Evolutionary conservation across 1,284 basidiomycete species (phyloP), one percentile per base, ranked within the genome.

Genomic region (Stygiomarasmius scandens): DNA sequence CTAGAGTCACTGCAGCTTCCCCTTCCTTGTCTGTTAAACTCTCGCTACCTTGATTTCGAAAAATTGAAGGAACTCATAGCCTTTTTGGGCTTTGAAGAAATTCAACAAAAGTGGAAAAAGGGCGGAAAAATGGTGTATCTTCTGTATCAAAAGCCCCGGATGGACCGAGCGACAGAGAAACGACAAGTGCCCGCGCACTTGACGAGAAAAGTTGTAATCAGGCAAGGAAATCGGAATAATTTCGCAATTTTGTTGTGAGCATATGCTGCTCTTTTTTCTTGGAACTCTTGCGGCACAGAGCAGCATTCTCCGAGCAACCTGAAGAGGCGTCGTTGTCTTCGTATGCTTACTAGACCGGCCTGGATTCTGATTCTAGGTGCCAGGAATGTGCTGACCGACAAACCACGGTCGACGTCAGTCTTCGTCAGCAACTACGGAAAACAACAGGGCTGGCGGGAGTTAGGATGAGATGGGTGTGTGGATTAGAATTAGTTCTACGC

Each of bases 91-190:
- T 94, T 94, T 66, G 66, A 63, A 0, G 75, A 87, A 63, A 64
- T 89, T 19, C 77, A 80, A 52, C 78, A 80, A 51, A 78, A 80
- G 55, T 91, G 86, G 84, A 86, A 80, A 63, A 67, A 70, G 24
- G 82, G 82, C 10, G 86, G 90, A 3, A 92, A 89, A 70, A 90
- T 93, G 85, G 83, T 77, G 1, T 93, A 92, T 68, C 89, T 86
- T 84, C 74, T 92, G 2, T 90, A 84, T 66, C 77, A 71, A 36
- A 88, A 83, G 77, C n/a, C n/a, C n/a, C n/a, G n/a, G n/a, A 52
- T 61, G 43, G 48, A 51, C 51, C 32, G 54, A 56, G 19, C 27
- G 58, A 19, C 11, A 41, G 1, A 25, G 52, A 19, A 29, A 55
- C 32, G n/a, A n/a, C 20, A 20, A 41, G 19, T 52, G 10, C 63